Base-by-base conservation (phyloP, 2,329 filamentous ascomycete species). In the Fusarium solani-melongenae region DNA sequence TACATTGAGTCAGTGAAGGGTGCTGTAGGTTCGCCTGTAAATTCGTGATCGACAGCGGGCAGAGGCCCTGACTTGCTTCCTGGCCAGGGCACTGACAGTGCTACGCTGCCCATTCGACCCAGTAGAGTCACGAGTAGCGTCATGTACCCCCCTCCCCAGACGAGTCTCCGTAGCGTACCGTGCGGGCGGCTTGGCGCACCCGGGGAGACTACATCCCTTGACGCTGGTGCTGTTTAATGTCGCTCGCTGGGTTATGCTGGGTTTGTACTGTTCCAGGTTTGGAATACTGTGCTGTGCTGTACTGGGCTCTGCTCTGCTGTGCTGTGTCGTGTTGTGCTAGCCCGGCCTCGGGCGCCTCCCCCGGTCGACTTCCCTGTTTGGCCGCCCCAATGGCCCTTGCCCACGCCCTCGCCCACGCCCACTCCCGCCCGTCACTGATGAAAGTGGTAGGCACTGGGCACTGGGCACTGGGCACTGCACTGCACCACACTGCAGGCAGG, bases 281-380 rank as follows among this genome's bases (percentile, higher is more conserved):
- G 73, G 49, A 61, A 60, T 59, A 59, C 55, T 64, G 63, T 64
- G 41, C 41, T 46, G 41, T 46, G 44, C 24, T 49, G 20, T 66
- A 56, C 46, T 51, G 49, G 44, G 59, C 34, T 67, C 61, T 57
- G 59, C 34, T 67, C 61, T 57, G 70, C 70, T 71, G 71, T 46
- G 36, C 46, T 51, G 46, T 51, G 46, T 38, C 58, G 68, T 64
- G 65, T 53, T 69, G 68, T 69, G 53, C 66, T 71, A 68, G 72
- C 46, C 24, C 24, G 68, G 56, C 59, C 44, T 62, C 69, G 46
- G 67, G 61, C 71, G 62, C 53, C 61, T 62, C 66, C 69, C 72
- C 75, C 70, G 70, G 76, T 55, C 64, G 65, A 67, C 70, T 78
- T 78, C 76, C 76, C 67, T 78, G 76, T 77, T 78, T 78, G 76